Base-by-base conservation (phyloP, 1,284 basidiomycete genomes). In the Papiliotrema terrestris region DNA sequence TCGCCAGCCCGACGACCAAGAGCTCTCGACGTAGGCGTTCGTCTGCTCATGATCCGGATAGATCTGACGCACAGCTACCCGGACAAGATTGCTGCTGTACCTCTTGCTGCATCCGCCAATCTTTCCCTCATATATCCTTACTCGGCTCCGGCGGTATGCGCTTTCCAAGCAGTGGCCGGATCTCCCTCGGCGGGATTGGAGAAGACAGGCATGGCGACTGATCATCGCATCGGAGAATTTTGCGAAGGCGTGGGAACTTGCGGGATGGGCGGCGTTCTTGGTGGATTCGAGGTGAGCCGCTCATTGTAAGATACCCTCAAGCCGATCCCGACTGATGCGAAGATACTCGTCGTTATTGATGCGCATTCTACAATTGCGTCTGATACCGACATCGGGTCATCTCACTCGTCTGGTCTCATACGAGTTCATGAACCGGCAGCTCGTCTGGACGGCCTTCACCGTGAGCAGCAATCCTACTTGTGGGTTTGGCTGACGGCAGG, bases 361-460 rank as follows among this genome's bases (percentile, higher is more conserved):
- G 71, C 81, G 96, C 42, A 56, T 95, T 15, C 79, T 98, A n/a
- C 79, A 81, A 17, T 83, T 99, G 79, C 80, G 83, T 25, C 82
- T 98, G 2, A 82, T 87, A 0, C 89, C 95, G 9, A 82, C 89
- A 0, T 83, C 84, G 38, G 79, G 83, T 47, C 82, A 87, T 32
- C 81, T 87, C 48, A 85, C 84, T 58, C 84, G 89, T 15, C 88
- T 94, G 67, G 89, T 98, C 49, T 95, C 90, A 66, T 99, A 98
- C 76, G 96, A 98, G 72, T 98, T 94, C 69, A 91, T 98, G 87
- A 98, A 98, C 68, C 87, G 96, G 54, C 96, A 98, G 76, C 89
- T 99, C 81, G 95, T 98, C 51, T 99, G 96, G 96, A 90, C 95
- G 72, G 89, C 92, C 1, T 95, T 98, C 74, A 98, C 95, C 1